A percentile compares a stretch with the other conserved stretches of the same genome.
phyloP scores from a whole-genome alignment of 2,329 filamentous ascomycete genomes.

The Aspergillus proliferans region DNA sequence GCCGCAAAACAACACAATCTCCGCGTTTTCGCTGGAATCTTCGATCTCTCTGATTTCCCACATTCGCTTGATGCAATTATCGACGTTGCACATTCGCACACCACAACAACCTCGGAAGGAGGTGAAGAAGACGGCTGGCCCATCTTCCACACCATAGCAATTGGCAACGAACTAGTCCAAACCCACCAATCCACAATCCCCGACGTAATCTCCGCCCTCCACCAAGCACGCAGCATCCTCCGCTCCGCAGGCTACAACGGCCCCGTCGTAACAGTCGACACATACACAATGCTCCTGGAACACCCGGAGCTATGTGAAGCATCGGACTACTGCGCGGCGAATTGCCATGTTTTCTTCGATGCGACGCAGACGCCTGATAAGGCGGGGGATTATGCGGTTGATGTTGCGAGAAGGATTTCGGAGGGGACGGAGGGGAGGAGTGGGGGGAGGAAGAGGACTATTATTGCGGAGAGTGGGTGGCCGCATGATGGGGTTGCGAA shows the following conservation, averaged over 20 bases:
- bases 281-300: constrained; percentile 60
- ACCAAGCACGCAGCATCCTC: constrained; percentile 52
- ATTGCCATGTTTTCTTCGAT: constrained; percentile 82
- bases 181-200: constrained; percentile 48
- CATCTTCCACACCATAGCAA: constrained; percentile 61
- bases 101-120: background rate
- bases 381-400: constrained; percentile 62
- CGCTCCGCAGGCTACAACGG: constrained; percentile 61
- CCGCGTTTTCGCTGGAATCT: constrained; percentile 71
- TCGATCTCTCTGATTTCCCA: constrained; percentile 53
- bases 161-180: constrained; percentile 79
- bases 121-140: constrained; percentile 54
- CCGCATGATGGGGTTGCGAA: constrained; percentile 63
- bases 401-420: constrained; percentile 47
- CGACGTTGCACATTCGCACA: constrained; percentile 41
- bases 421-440: constrained; percentile 35
- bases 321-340: constrained; percentile 74
- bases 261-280: constrained; percentile 74
- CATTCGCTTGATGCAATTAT: constrained; percentile 58
- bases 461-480: constrained; percentile 83
- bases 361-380: constrained; percentile 51
- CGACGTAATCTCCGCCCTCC: constrained; percentile 53
- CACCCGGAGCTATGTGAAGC: constrained; percentile 64
- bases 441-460: constrained; percentile 48
- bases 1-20: constrained; percentile 60